Evolutionary conservation across 805 yeast species (phyloP).

Genomic region (Cyberlindnera xishuangbannaensis): DNA sequence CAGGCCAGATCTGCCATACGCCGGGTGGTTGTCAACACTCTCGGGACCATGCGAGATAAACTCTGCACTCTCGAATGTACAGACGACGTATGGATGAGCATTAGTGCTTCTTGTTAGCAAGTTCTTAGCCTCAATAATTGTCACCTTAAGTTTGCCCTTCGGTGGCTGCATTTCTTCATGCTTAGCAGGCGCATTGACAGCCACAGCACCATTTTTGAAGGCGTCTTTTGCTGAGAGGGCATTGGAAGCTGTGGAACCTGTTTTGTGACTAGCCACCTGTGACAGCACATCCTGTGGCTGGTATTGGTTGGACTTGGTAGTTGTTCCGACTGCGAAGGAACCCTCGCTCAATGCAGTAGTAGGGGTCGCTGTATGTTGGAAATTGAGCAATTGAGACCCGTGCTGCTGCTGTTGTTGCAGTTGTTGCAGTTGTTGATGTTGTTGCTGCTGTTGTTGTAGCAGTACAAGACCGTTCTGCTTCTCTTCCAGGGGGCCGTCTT

Average conservation of each 20-base stretch:
- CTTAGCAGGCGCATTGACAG: slow-evolving; percentile 2
- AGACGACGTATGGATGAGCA: slow-evolving; percentile 82
- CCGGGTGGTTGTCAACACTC: slow-evolving; percentile 26
- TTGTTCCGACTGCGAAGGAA: slow-evolving; percentile 66
- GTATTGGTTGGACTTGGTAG: slow-evolving; percentile 35
- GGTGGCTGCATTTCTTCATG: slow-evolving; percentile 33
- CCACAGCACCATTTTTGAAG: background rate
- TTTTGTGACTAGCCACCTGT: slow-evolving; percentile 25
- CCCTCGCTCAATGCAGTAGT: slow-evolving; percentile 63
- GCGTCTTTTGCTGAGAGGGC: background rate
- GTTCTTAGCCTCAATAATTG: slow-evolving; percentile 73
- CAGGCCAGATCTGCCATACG: slow-evolving; percentile 11
- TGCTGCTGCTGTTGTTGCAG: slow-evolving; percentile 8
- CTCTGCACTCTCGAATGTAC: slow-evolving; percentile 88
- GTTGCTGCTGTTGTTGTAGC: too few species aligned
- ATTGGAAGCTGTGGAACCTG: slow-evolving; percentile 3
- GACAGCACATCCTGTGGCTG: slow-evolving; percentile 31
- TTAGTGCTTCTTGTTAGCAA: slow-evolving; percentile 48
- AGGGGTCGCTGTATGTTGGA: slow-evolving; percentile 50
- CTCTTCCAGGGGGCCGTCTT: slow-evolving; percentile 9
- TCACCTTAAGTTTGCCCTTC: slow-evolving; percentile 77
- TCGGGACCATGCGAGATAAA: slow-evolving; percentile 79
- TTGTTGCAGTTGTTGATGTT: too few species aligned
- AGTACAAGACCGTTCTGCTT: too few species aligned
- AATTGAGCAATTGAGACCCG: slow-evolving; percentile 27